Conservation (phyloP, 2,329 filamentous ascomycete species). For the Colletotrichum zoysiae region DNA sequence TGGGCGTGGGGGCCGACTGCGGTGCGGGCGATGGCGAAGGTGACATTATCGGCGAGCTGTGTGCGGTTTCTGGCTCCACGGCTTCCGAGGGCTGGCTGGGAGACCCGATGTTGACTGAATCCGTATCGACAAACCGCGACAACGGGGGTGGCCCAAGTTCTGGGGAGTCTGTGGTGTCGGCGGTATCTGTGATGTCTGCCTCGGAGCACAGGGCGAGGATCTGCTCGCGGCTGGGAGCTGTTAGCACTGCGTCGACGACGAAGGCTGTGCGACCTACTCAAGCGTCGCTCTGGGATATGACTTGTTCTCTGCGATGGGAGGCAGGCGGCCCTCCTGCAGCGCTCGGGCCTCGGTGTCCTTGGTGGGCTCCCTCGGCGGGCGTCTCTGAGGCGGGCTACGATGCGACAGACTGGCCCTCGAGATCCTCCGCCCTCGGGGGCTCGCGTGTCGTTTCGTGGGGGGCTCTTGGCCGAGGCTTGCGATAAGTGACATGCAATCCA, state of each 20-base stretch:
- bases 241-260: conserved; percentile 43
- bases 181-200: conserved; percentile 57
- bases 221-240: conserved; percentile 65
- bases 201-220: conserved; percentile 70
- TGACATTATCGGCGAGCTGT: conserved; percentile 6
- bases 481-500: conserved; percentile 77
- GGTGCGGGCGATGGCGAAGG: conserved; percentile 19
- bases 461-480: conserved; percentile 74
- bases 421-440: conserved; percentile 31
- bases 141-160: conserved; percentile 75
- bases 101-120: conserved; percentile 66
- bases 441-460: conserved; percentile 61
- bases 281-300: conserved; percentile 75
- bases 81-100: conserved; percentile 49
- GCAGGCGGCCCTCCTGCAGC: conserved; percentile 67
- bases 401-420: conserved; percentile 43
- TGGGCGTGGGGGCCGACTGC: not conserved
- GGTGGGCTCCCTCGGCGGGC: conserved; percentile 65
- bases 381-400: conserved; percentile 66
- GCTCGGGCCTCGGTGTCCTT: conserved; percentile 66
- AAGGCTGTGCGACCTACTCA: conserved; percentile 64
- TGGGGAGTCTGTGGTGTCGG: conserved; percentile 68
- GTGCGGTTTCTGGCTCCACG: conserved; percentile 1
- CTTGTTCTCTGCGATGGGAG: conserved; percentile 79
- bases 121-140: conserved; percentile 69